Percentiles rank a stretch among this genome's conserved stretches.
Conservation (phyloP, 2,329 filamentous ascomycete species). For the Cercospora zeae-maydis region DNA sequence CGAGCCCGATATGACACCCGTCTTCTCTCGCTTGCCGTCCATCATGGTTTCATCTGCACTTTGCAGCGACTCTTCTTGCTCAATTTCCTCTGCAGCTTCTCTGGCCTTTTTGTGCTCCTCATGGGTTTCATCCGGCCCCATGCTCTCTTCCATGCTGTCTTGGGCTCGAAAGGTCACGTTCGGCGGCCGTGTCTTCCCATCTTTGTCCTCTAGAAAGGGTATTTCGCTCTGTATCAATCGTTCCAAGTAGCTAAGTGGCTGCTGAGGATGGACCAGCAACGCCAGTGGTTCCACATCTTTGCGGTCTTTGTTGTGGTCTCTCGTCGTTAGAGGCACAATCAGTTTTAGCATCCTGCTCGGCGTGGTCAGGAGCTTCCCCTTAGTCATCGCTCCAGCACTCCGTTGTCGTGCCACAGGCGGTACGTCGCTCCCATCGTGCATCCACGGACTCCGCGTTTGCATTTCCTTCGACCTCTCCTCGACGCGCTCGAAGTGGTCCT, state of each 20-base stretch:
- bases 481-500: conserved; percentile 43
- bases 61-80: conserved; percentile 29
- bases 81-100: conserved; percentile 33
- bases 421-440: conserved; percentile 57
- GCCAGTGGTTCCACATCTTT: conserved; percentile 80
- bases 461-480: conserved; percentile 51
- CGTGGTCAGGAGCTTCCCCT: conserved; percentile 74
- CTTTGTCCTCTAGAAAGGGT: conserved; percentile 55
- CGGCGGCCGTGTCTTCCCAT: conserved; percentile 67
- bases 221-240: conserved; percentile 84
- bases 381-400: conserved; percentile 59
- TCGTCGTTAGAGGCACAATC: conserved; percentile 67
- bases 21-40: conserved; percentile 48
- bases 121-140: conserved; percentile 13
- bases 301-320: conserved; percentile 56
- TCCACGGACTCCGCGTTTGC: conserved; percentile 63
- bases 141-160: conserved; percentile 60
- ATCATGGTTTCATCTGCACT: conserved; percentile 49
- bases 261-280: conserved; percentile 80
- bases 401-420: conserved; percentile 54
- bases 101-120: conserved; percentile 28
- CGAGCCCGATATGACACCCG: conserved; percentile 40
- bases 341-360: conserved; percentile 77
- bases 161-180: conserved; percentile 76
- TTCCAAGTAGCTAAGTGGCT: conserved; percentile 86